These are phyloP conservation scores for Stramenopiles sp. DNA, from an alignment of 352 stramenopile genomes.

Conservation along the genomic window DNA sequence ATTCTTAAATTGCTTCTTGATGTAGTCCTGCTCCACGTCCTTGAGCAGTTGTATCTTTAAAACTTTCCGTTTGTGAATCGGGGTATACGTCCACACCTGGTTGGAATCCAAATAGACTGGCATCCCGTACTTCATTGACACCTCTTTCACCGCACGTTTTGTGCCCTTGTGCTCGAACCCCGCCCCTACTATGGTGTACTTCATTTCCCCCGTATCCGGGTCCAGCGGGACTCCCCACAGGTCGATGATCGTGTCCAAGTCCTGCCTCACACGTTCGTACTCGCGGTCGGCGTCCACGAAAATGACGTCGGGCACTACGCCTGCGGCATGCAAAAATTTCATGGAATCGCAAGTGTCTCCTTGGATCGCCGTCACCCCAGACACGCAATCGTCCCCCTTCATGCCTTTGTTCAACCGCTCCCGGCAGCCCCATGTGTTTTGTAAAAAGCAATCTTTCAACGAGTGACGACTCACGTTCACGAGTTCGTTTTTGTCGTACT, in stretches of 20 bases:
- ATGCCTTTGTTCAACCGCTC: background rate
- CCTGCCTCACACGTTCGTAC: constrained; percentile 17
- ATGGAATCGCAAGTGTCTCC: constrained; percentile 11
- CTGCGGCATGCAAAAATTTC: background rate
- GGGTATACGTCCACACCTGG: background rate
- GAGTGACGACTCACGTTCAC: constrained; percentile 12
- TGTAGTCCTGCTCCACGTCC: background rate
- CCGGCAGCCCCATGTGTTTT: constrained; percentile 13
- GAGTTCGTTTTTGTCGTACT: constrained; percentile 14
- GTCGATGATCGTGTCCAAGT: constrained; percentile 18
- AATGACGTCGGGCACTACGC: constrained; percentile 19
- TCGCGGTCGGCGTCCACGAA: constrained; percentile 23
- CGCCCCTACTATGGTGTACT: background rate
- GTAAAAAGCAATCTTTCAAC: constrained; percentile 18
- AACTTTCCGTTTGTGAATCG: background rate
- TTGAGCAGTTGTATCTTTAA: background rate
- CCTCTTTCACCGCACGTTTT: background rate
- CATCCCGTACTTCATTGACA: background rate
- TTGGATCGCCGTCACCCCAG: constrained; percentile 16
- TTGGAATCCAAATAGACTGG: background rate
- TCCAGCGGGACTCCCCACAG: background rate
- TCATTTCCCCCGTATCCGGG: background rate
- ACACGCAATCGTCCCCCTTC: background rate
- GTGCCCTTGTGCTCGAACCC: background rate
- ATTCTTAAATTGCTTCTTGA: background rate